Base-by-base conservation (phyloP, 2,329 filamentous ascomycete species). In the Dactylellina sp. region DNA sequence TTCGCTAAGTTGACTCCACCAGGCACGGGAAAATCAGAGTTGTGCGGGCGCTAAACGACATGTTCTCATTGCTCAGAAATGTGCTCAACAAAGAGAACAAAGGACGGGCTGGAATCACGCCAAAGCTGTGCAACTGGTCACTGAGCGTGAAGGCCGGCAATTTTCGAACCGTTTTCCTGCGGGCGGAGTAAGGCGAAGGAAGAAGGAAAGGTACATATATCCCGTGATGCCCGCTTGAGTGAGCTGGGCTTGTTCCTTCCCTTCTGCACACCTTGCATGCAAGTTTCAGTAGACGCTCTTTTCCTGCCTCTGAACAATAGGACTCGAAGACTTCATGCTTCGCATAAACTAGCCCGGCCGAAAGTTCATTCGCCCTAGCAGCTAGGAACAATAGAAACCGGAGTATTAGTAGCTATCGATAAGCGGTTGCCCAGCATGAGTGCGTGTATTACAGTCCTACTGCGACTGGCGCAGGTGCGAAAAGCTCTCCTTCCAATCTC, bases 261-360 rank as follows among this genome's bases (percentile, higher is more conserved):
- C 16, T 20, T 40, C 39, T 12, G 22, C 2, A 46, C 37, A 32
- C n/a, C 39, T 32, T 71, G 42, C 40, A 62, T 46, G 42, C 24
- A 24, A 42, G 70, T 74, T 74, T 74, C 70, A 74, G 61, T 40
- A 74, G 49, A 74, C 70, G 70, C 70, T 60, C 47, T 50, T 60
- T 53, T 28, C n/a, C n/a, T n/a, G n/a, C n/a, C n/a, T n/a, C n/a
- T n/a, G n/a, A n/a, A n/a, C n/a, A n/a, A n/a, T n/a, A n/a, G n/a
- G 16, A 25, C 42, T 20, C 9, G 25, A 44, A 61, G 44, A 46
- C 16, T 44, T 22, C 18, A 44, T 64, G 32, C 22, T 39, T 35
- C n/a, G 20, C 16, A 7, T 12, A 20, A 22, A 18, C 28, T 32
- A 32, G 44, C 56, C 9, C 7, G 35, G 5, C 25, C 16, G 5